Evolutionary conservation across 2,329 filamentous ascomycete genomes (phyloP).

Genomic region (Talaromyces sp.): DNA sequence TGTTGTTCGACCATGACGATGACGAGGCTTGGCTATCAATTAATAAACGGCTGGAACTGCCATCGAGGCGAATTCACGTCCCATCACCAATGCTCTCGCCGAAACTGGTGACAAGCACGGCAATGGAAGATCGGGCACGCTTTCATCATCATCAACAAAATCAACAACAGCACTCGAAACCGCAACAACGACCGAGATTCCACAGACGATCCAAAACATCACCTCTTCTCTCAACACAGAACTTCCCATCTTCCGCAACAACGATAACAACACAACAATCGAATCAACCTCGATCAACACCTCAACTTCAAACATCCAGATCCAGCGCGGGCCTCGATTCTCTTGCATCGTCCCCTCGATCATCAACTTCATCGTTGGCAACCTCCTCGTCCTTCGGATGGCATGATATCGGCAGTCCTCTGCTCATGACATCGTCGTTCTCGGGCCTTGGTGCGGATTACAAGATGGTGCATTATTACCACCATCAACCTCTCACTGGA

Average conservation of each 20-base stretch:
- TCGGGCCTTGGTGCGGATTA: slow-evolving; percentile 13
- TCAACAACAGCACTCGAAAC: slow-evolving; percentile 14
- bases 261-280: slow-evolving; percentile 14
- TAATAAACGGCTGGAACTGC: slow-evolving; percentile 33
- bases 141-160: slow-evolving; percentile 1
- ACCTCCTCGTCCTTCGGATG: not conserved
- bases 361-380: slow-evolving; percentile 17
- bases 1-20: slow-evolving; percentile 27
- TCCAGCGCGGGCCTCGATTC: slow-evolving; percentile 19
- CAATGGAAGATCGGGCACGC: not conserved
- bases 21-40: slow-evolving; percentile 39
- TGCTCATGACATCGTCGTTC: slow-evolving; percentile 16
- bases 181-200: slow-evolving; percentile 21
- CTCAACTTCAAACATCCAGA: slow-evolving; percentile 21
- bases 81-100: slow-evolving; percentile 6
- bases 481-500: not conserved
- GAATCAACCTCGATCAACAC: not conserved
- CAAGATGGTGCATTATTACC: slow-evolving; percentile 13
- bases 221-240: slow-evolving; percentile 24
- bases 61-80: slow-evolving; percentile 30
- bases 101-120: not conserved
- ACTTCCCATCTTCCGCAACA: not conserved
- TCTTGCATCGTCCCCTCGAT: slow-evolving; percentile 7
- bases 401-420: slow-evolving; percentile 2
- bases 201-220: slow-evolving; percentile 36